Percentiles rank a stretch among this genome's conserved stretches.
Conservation (phyloP, 495 filamentous ascomycete genomes). For the Ascodesmis nigricans region DNA sequence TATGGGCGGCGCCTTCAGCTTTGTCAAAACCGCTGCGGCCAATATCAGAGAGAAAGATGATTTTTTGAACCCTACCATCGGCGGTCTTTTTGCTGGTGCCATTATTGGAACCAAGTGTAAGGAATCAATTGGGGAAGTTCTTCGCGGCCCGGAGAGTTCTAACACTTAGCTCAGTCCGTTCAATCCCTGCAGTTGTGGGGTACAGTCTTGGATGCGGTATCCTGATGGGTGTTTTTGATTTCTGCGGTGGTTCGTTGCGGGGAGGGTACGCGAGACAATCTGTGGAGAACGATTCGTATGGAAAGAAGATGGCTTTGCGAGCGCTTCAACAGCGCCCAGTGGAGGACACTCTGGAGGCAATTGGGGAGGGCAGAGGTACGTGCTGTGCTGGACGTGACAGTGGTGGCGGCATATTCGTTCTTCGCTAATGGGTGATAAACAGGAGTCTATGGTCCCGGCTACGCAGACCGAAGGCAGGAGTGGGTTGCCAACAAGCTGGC, state of each 20-base stretch:
- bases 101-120: constrained; percentile 43
- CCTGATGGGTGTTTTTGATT: constrained; percentile 47
- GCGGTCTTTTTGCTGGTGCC: constrained; percentile 49
- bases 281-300: constrained; percentile 47
- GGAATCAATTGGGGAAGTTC: constrained; percentile 8
- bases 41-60: constrained; percentile 62
- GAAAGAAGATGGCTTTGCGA: no score
- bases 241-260: constrained; percentile 44
- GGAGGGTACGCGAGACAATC: constrained; percentile 63
- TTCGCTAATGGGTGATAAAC: not conserved
- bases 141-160: not conserved
- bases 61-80: constrained; percentile 42
- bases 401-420: not conserved
- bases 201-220: constrained; percentile 45
- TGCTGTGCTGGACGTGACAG: not conserved
- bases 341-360: constrained; percentile 55
- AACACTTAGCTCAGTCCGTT: constrained; percentile 33
- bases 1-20: constrained; percentile 60
- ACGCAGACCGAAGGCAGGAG: constrained; percentile 62
- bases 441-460: constrained; percentile 72
- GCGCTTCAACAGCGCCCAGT: constrained; percentile 58
- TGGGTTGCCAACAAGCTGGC: constrained; percentile 75
- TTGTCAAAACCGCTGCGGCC: constrained; percentile 47
- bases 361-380: constrained; percentile 42
- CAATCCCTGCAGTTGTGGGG: constrained; percentile 59